phyloP scores from a whole-genome alignment of 2,329 filamentous ascomycete genomes.

The Arachnomyces sp. region DNA sequence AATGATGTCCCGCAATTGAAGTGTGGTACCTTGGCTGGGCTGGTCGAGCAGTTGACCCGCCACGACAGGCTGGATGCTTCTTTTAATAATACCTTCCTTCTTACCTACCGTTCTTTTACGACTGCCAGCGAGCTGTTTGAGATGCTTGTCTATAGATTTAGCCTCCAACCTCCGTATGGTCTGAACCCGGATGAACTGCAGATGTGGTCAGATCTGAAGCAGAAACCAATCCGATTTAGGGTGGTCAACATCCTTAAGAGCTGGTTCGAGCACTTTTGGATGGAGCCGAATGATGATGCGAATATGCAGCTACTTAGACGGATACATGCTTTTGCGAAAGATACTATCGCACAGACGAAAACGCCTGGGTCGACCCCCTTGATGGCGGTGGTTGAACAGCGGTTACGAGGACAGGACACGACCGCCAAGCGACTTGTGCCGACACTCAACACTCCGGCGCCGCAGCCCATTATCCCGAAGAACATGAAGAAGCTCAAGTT shows the following conservation, averaged over 20 bases:
- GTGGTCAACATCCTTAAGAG: slow-evolving; percentile 97
- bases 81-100: slow-evolving; percentile 95
- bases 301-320: slow-evolving; percentile 80
- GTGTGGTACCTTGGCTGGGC: slow-evolving; percentile 77
- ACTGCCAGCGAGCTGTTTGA: slow-evolving; percentile 86
- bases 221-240: slow-evolving; percentile 89
- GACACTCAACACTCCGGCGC: slow-evolving; percentile 73
- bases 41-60: slow-evolving; percentile 90
- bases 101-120: slow-evolving; percentile 95
- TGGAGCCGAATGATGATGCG: slow-evolving; percentile 79
- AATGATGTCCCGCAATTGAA: slow-evolving; percentile 67
- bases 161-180: slow-evolving; percentile 81
- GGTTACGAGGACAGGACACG: slow-evolving; percentile 79
- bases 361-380: slow-evolving; percentile 81
- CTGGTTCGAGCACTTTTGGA: slow-evolving; percentile 99
- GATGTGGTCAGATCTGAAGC: slow-evolving; percentile 85
- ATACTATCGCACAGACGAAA: slow-evolving; percentile 86
- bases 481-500: slow-evolving; percentile 99
- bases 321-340: slow-evolving; percentile 83
- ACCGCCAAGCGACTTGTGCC: slow-evolving; percentile 79
- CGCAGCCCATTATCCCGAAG: slow-evolving; percentile 86
- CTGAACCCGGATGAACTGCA: slow-evolving; percentile 70
- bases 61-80: slow-evolving; percentile 92
- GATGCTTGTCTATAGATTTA: slow-evolving; percentile 83
- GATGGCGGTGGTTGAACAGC: slow-evolving; percentile 80